These are phyloP conservation scores for Stellera chamaejasme DNA, from an alignment of 345 rosid species.

Conservation along the genomic window DNA sequence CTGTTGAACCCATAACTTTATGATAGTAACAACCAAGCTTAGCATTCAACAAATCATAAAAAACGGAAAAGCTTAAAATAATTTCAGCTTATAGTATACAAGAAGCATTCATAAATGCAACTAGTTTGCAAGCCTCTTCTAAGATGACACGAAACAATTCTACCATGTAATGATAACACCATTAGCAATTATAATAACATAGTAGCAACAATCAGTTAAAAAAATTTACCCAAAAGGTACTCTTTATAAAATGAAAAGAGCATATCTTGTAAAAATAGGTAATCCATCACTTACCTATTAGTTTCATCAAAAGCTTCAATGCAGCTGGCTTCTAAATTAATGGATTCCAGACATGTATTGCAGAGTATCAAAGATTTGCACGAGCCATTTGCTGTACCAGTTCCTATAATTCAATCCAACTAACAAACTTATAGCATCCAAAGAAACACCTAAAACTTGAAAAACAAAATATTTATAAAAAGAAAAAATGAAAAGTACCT, in stretches of 20 bases:
- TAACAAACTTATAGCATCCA: conserved; percentile 1
- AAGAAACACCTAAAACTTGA: conserved; percentile 3
- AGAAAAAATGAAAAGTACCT: conserved; percentile 43
- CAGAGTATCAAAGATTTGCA: conserved; percentile 42
- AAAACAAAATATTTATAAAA: not conserved
- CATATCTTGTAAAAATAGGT: no score
- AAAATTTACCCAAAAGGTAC: not conserved
- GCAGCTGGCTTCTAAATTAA: conserved; percentile 24
- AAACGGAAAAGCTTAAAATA: no score
- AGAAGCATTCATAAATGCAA: no score
- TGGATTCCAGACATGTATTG: conserved; percentile 37
- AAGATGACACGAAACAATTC: no score
- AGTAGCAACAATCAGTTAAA: no score
- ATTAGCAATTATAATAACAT: no score
- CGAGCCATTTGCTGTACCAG: conserved; percentile 19
- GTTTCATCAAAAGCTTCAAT: conserved; percentile 18
- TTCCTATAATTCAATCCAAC: conserved; percentile 30
- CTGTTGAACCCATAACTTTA: no score
- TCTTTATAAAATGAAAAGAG: not conserved
- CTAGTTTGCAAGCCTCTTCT: no score
- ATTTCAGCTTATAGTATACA: no score
- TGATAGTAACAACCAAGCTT: no score
- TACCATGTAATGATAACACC: no score
- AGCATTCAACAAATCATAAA: no score
- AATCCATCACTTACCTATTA: conserved; percentile 23